A percentile compares a stretch with the other conserved stretches of the same genome.
Conservation (phyloP, 345 rosid species). For the Corchorus capsularis region DNA sequence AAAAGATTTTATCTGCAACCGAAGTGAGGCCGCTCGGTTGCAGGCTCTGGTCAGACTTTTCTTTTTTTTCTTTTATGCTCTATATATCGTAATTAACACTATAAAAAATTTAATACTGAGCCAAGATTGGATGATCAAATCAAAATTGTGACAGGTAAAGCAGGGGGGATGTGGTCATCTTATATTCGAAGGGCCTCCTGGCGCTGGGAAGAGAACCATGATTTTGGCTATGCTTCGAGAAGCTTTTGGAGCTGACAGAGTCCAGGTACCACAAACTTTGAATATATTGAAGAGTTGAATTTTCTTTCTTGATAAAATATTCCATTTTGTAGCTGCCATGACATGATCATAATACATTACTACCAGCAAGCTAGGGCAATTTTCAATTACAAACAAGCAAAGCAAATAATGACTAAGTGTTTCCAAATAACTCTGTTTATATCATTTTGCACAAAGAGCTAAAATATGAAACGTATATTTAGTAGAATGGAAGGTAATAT, state of each 20-base stretch:
- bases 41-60: conserved; percentile 28
- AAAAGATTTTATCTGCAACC: conserved; percentile 58
- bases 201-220: conserved; percentile 72
- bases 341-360: no score
- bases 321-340: no score
- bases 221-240: conserved; percentile 59
- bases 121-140: not conserved
- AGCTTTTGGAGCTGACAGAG: conserved; percentile 44
- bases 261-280: conserved; percentile 34
- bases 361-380: no score
- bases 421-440: not conserved
- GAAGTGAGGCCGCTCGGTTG: conserved; percentile 39
- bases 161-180: conserved; percentile 37
- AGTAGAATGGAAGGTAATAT: not conserved
- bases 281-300: not conserved
- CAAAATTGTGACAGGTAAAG: conserved; percentile 25
- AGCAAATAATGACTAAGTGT: not conserved
- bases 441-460: no score
- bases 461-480: no score
- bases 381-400: no score
- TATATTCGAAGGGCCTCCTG: conserved; percentile 65
- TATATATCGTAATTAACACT: no score
- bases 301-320: not conserved
- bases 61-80: conserved; percentile 8
- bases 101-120: no score